phyloP scores from a whole-genome alignment of 2,329 filamentous ascomycete species.

The Exophiala xenobiotica region DNA sequence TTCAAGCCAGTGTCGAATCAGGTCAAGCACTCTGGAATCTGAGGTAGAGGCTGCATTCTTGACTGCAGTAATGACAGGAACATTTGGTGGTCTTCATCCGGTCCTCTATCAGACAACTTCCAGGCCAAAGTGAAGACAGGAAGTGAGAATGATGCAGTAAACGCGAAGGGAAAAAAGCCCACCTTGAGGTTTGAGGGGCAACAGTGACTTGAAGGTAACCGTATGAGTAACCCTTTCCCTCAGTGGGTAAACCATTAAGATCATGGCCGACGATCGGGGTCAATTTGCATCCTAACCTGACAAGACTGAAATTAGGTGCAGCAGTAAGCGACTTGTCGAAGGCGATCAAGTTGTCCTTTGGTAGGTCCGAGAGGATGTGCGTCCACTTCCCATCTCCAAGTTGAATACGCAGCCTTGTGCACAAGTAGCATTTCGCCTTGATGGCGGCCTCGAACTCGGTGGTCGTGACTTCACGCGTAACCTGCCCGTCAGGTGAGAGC shows the following conservation, averaged over 20 bases:
- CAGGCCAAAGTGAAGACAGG: too few species aligned
- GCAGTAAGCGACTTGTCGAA: slow-evolving; percentile 16
- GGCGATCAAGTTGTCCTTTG: slow-evolving; percentile 6
- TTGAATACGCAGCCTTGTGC: slow-evolving; percentile 12
- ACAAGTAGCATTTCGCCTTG: slow-evolving; percentile 11
- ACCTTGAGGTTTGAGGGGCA: slow-evolving; percentile 3
- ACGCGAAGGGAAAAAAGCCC: neutral
- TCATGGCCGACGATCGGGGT: slow-evolving; percentile 5
- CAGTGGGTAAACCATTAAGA: neutral
- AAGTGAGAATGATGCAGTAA: neutral
- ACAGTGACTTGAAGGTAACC: slow-evolving; percentile 17
- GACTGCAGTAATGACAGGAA: neutral
- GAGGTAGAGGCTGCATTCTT: slow-evolving; percentile 9
- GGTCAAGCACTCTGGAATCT: slow-evolving; percentile 12
- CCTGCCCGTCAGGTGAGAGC: neutral
- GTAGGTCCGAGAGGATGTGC: slow-evolving; percentile 6
- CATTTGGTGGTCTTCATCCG: neutral
- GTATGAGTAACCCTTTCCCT: slow-evolving; percentile 13
- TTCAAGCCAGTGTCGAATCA: slow-evolving; percentile 13
- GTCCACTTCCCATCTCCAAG: slow-evolving; percentile 18
- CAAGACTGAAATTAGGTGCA: neutral
- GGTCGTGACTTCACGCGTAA: slow-evolving; percentile 10
- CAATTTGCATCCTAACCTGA: slow-evolving; percentile 17
- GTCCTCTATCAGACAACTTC: neutral
- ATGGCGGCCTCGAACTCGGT: slow-evolving; percentile 3